phyloP scores from a whole-genome alignment of 306 rosid genomes.

The Phaseolus lunatus region DNA sequence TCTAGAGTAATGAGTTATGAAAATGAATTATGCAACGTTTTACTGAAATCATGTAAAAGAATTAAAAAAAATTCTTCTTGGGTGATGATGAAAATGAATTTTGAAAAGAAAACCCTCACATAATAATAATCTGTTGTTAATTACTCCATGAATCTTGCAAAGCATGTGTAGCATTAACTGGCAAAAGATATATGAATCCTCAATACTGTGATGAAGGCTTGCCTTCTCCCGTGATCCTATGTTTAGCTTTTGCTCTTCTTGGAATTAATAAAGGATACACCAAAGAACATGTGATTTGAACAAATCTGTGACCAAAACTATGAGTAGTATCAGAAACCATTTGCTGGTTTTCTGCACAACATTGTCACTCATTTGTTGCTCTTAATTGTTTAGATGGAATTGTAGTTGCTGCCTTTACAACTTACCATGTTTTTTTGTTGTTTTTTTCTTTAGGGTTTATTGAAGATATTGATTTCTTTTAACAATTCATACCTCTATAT shows the following conservation, averaged over 20 bases:
- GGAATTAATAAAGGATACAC: conserved; percentile 39
- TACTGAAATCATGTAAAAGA: background rate
- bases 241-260: conserved; percentile 18
- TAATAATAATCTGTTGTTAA: no score
- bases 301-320: conserved; percentile 20
- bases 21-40: background rate
- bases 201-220: background rate
- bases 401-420: background rate
- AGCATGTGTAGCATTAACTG: conserved; percentile 2
- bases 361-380: background rate
- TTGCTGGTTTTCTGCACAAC: background rate
- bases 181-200: conserved; percentile 14
- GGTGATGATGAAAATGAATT: background rate
- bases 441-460: background rate
- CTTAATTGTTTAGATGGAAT: conserved; percentile 3
- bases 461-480: no score
- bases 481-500: no score
- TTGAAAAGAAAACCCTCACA: background rate
- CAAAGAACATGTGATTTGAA: conserved; percentile 43
- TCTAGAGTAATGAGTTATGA: background rate
- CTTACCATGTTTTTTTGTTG: background rate
- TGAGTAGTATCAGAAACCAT: conserved; percentile 1
- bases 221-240: conserved; percentile 41
- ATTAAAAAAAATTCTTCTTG: background rate
- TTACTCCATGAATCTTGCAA: conserved; percentile 29